Evolutionary conservation across 1,284 basidiomycete genomes (phyloP).

Genomic region (Puccinia novopanici): DNA sequence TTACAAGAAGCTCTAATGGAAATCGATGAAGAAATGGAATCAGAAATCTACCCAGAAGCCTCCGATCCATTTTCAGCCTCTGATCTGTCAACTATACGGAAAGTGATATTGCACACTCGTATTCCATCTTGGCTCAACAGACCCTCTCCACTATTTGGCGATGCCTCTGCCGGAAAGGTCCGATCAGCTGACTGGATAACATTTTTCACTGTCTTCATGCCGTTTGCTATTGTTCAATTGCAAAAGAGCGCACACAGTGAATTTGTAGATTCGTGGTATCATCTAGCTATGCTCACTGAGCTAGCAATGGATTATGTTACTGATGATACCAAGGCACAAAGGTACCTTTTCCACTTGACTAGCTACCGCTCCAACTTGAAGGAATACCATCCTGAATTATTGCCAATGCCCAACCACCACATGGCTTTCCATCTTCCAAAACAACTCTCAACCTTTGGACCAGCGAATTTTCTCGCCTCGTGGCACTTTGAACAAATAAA

Average conservation of each 20-base stretch:
- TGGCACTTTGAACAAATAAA: no score
- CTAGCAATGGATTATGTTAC: constrained; percentile 37
- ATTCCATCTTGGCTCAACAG: constrained; percentile 40
- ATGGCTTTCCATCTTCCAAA: constrained; percentile 35
- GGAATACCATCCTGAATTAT: constrained; percentile 1
- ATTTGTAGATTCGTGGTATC: constrained; percentile 37
- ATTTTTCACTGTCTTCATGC: no score
- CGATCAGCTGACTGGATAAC: no score
- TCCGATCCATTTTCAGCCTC: constrained; percentile 24
- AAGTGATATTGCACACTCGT: constrained; percentile 4
- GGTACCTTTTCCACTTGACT: constrained; percentile 37
- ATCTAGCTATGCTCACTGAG: constrained; percentile 37
- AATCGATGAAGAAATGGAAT: no score
- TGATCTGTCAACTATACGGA: constrained; percentile 26
- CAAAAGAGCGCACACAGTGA: not conserved
- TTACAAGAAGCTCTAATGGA: no score
- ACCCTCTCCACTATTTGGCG: constrained; percentile 27
- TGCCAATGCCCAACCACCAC: constrained; percentile 15
- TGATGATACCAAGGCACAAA: constrained; percentile 13
- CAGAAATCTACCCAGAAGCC: no score
- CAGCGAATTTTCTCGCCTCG: constrained; percentile 38
- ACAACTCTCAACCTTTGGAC: constrained; percentile 27
- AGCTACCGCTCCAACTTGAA: constrained; percentile 23
- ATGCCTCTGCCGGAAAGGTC: no score
- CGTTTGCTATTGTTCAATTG: constrained; percentile 39